Percentiles rank a stretch among this genome's conserved stretches.
phyloP scores from a whole-genome alignment of 2,329 filamentous ascomycete genomes.

The Corinectria fuckeliana region DNA sequence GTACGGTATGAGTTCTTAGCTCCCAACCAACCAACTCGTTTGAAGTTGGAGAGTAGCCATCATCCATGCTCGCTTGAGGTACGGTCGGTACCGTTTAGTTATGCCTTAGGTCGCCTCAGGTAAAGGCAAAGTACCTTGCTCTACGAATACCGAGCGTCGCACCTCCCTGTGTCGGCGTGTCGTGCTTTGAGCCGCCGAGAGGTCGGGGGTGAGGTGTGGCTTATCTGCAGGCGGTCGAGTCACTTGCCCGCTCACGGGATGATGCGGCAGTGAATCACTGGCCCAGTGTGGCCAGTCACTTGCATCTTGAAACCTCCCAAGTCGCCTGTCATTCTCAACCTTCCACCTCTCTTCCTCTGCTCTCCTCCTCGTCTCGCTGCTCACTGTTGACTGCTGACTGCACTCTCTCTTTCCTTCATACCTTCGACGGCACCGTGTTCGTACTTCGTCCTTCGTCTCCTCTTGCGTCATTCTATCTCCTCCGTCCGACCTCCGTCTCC shows the following conservation, averaged over 20 bases:
- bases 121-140: background rate
- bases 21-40: background rate
- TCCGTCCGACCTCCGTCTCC: slow-evolving; percentile 5
- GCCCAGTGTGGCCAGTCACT: slow-evolving; percentile 31
- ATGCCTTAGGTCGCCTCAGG: slow-evolving; percentile 5
- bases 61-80: slow-evolving; percentile 8
- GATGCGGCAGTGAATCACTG: slow-evolving; percentile 43
- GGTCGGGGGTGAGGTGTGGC: slow-evolving; percentile 32
- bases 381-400: too few species aligned
- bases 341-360: background rate
- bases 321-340: slow-evolving; percentile 22
- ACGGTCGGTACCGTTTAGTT: too few species aligned
- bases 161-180: background rate
- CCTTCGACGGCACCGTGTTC: background rate
- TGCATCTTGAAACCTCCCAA: slow-evolving; percentile 30
- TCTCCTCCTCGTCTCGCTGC: background rate
- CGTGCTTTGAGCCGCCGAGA: background rate
- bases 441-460: background rate
- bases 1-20: too few species aligned
- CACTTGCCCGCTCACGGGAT: slow-evolving; percentile 39
- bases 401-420: background rate
- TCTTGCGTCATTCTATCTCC: slow-evolving; percentile 31
- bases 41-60: slow-evolving; percentile 9
- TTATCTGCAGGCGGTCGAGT: slow-evolving; percentile 34
- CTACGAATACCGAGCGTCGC: too few species aligned